Evolutionary conservation across 1,139 yeast species (phyloP), one percentile per base, ranked within the genome.

Genomic region (Candida frijolesensis): DNA sequence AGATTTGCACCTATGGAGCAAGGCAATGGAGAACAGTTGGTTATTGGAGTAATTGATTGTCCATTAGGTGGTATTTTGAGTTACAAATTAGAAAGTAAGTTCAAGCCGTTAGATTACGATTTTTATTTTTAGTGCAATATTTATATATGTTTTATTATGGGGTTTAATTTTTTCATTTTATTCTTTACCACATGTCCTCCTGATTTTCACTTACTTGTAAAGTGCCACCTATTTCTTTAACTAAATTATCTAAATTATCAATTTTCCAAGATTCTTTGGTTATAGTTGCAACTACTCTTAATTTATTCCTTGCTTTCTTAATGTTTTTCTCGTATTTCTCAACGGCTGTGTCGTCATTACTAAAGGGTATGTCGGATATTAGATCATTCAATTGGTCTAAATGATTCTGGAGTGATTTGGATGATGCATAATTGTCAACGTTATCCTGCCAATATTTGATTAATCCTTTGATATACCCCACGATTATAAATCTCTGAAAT

Each of bases 401-500:
- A 52, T 75, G 79, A 44, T 30, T 58, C 33, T 39, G 33, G 30
- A 43, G 25, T 33, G 50, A 19, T 34, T 27, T 46, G 18, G 40
- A 18, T 6, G 50, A 27, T 22, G 50, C 54, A 51, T 70, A 66
- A 1, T 54, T 46, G 1, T 50, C 56, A 4, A 62, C 34, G 42
- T 65, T 53, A 2, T 44, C 25, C 15, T 63, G 59, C 79, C 83
- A 76, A 29, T 60, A 65, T 7, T 70, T 70, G 1, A 80, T 61
- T 5, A 87, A 65, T 6, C 89, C 89, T 44, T 72, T 68, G 5
- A 88, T 74, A 49, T 85, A 82, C 0, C 96, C 96, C 3, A 87
- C 64, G 0, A 86, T 66, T 12, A 85, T 60, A 57, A 78, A 86
- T 54, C 92, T 70, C 64, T 87, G 92, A 60, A 82, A 87, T 0